Evolutionary conservation across 257 asterid species (phyloP).

Genomic region (Primulina huaijiensis): DNA sequence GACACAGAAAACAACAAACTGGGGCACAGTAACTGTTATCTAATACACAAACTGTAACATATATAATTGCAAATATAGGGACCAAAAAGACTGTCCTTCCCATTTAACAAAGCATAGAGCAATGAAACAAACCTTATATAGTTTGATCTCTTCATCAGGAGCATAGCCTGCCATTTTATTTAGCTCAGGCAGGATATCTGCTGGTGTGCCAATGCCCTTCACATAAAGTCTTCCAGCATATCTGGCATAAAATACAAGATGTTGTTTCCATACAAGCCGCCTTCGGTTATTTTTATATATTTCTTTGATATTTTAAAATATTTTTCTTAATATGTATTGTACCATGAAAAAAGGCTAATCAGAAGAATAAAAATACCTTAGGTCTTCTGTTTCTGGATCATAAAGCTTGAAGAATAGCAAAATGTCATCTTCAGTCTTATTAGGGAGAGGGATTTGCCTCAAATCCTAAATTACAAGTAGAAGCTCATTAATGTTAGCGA

Average conservation of each 20-base stretch:
- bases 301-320: background rate
- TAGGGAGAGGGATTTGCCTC: constrained; percentile 37
- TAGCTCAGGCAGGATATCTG: constrained; percentile 38
- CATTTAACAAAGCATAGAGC: constrained; percentile 13
- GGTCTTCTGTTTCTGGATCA: constrained; percentile 50
- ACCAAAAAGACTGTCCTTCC: constrained; percentile 3
- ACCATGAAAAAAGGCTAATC: constrained; percentile 13
- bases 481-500: constrained; percentile 18
- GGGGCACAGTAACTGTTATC: constrained; percentile 5
- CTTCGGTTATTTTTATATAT: background rate
- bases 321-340: background rate
- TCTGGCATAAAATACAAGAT: constrained; percentile 29
- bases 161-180: constrained; percentile 47
- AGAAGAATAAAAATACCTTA: constrained; percentile 33
- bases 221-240: constrained; percentile 43
- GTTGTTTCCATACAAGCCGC: background rate
- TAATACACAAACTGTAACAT: constrained; percentile 10
- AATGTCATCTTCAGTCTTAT: constrained; percentile 42
- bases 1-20: constrained; percentile 2
- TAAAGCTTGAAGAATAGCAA: constrained; percentile 53
- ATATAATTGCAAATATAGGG: constrained; percentile 6
- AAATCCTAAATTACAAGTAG: constrained; percentile 34
- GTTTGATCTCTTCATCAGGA: constrained; percentile 47
- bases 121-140: constrained; percentile 40
- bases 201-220: constrained; percentile 38